Evolutionary conservation across 371 early-diverging fungal genomes (phyloP).

Genomic region (Phascolomyces articulosus): DNA sequence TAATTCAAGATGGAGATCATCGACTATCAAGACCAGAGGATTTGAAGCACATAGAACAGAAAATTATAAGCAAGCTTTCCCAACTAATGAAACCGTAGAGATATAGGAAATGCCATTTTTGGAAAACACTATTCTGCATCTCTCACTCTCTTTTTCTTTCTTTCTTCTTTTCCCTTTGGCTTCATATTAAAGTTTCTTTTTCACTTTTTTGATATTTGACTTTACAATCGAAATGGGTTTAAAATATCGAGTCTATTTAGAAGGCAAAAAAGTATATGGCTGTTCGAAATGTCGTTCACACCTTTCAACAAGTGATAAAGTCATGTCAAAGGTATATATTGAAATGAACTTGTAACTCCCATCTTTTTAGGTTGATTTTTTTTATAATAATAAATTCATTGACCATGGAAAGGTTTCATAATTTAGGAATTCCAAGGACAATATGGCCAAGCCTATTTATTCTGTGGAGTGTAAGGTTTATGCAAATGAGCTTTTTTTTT

Average conservation of each 20-base stretch:
- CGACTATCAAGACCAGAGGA: conserved; percentile 39
- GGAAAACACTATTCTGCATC: not conserved
- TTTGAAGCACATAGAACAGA: conserved; percentile 1
- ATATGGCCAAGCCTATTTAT: conserved; percentile 75
- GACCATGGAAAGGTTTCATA: too few species aligned
- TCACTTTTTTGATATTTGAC: not conserved
- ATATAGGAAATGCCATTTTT: not conserved
- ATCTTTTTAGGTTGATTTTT: not conserved
- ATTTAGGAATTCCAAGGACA: conserved; percentile 71
- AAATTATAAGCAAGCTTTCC: not conserved
- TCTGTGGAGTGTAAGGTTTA: conserved; percentile 55
- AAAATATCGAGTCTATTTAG: conserved; percentile 29
- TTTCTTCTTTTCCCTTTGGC: not conserved
- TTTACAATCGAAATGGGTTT: conserved; percentile 24
- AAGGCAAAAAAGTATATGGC: conserved; percentile 53
- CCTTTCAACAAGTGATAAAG: conserved; percentile 59
- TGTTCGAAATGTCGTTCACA: conserved; percentile 71
- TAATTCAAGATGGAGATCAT: conserved; percentile 45
- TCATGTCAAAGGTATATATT: conserved; percentile 61
- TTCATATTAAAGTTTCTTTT: not conserved
- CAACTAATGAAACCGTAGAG: not conserved
- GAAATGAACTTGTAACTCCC: not conserved
- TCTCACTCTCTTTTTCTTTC: not conserved
- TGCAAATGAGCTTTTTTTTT: too few species aligned
- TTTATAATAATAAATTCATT: not conserved